Base-by-base conservation (phyloP, 2,329 filamentous ascomycete genomes). In the Hypocrella siamensis region DNA sequence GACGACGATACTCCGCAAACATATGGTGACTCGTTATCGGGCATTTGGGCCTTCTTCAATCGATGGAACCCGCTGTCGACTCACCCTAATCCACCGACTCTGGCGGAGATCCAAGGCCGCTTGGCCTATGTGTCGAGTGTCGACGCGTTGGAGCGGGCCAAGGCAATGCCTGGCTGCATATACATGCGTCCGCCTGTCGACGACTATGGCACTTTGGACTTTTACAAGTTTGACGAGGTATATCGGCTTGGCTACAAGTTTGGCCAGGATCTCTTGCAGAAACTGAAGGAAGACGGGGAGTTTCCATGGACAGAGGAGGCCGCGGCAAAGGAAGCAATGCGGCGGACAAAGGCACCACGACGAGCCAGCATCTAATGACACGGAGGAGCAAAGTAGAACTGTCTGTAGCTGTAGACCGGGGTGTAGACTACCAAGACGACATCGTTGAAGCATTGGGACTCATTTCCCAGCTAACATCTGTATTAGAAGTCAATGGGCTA, bases 151-250 rank as follows among this genome's bases (percentile, higher is more conserved):
- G 90, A 98, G 54, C 70, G 86, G 24, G 90, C 90, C 17, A 98
- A 98, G 64, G 79, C 67, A 4, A 88, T 80, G 47, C 75, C 84
- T 1, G 90, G 90, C 0, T 96, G 88, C 53, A 66, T 93, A 32
- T 98, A 98, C 54, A 93, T 98, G 83, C 73, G 90, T 1, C 92
- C 92, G 4, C 90, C 90, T 0, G 80, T 98, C 39, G 90, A 96
- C 48, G 68, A 73, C 2, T 98, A 93, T 45, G 90, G 86, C 4
- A 98, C 90, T 2, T 61, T 98, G 19, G 90, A 98, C 36, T 98
- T 98, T 61, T 82, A 76, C 38, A 94, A 93, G 54, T 98, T 98
- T 53, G 88, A 96, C 46, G 92, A 98, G 63, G 88, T 98, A 33
- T 93, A 92, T 47, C 67, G 79, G 42, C 68, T 94, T 9, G 92